Conservation (phyloP, 768 basidiomycete species). For the Piloderma croceum region DNA sequence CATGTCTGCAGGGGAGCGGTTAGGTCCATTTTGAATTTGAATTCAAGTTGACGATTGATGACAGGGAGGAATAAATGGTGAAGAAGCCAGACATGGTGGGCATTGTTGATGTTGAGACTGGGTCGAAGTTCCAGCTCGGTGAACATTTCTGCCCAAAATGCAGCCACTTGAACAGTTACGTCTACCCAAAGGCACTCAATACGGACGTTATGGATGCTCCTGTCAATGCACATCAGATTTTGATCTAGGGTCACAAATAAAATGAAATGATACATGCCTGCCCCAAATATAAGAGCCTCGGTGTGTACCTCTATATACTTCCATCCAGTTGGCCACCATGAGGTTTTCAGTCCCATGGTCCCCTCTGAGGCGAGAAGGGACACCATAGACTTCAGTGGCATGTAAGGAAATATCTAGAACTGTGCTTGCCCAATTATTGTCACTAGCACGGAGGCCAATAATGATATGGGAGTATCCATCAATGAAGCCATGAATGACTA, state of each 20-base stretch:
- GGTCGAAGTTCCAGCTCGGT: conserved; percentile 34
- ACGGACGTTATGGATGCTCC: conserved; percentile 36
- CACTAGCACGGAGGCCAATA: conserved; percentile 28
- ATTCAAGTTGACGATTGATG: conserved; percentile 28
- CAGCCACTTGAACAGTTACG: conserved; percentile 28
- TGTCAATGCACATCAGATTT: conserved; percentile 10
- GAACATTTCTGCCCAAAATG: conserved; percentile 44
- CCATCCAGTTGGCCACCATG: conserved; percentile 27
- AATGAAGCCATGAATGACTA: conserved; percentile 37
- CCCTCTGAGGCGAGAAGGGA: conserved; percentile 27
- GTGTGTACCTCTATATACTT: conserved; percentile 14
- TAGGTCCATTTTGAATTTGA: conserved; percentile 2
- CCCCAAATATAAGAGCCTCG: conserved; percentile 27
- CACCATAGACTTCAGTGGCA: conserved; percentile 18
- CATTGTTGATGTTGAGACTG: conserved; percentile 20
- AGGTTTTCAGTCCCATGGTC: conserved; percentile 28
- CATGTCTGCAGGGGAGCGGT: conserved; percentile 23
- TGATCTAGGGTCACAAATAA: conserved; percentile 1
- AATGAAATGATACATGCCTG: conserved; percentile 11
- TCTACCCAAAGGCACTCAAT: conserved; percentile 37
- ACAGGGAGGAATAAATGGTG: conserved; percentile 32
- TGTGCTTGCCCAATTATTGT: conserved; percentile 37
- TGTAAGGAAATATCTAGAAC: conserved; percentile 32
- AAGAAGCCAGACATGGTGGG: conserved; percentile 35
- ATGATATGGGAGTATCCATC: conserved; percentile 37